Base-by-base conservation (phyloP, 352 stramenopile genomes). In the Globisporangium megalacanthum region DNA sequence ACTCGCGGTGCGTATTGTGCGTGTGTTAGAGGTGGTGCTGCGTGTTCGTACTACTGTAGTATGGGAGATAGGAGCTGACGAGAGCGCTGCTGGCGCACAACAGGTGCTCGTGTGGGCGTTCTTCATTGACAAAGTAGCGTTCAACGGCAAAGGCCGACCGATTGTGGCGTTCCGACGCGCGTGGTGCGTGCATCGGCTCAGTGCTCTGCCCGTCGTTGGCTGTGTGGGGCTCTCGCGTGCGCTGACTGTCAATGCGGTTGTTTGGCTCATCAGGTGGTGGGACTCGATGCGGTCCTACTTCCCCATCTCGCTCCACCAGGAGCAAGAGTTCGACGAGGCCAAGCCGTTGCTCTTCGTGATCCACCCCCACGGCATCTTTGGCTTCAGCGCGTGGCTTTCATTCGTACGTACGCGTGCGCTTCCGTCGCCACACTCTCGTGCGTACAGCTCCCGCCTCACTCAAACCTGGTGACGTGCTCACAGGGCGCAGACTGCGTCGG, bases 331-430 rank as follows among this genome's bases (percentile, higher is more conserved):
- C 20, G 70, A 77, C 58, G 36, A 66, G 2, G 36, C 17, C 8
- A 68, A 77, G 51, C 56, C 54, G 29, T 66, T 81, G 46, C 49
- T 83, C 20, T 82, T 86, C 47, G 65, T 72, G 39, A 68, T 77
- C 45, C 72, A 83, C 56, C 74, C 74, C 31, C 73, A 84, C 50
- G 74, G 76, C 49, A 68, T 86, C 61, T 63, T 82, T 35, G 76
- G 73, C 56, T 60, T 83, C 44, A 72, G 73, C 61, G 52, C 66
- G 19, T 81, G 71, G 71, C 62, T 81, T 15, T 62, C 69, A 48
- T 80, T 83, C 57, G 74, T 77, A 51, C 51, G 58, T 59, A 17
- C 47, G 53, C 4, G 46, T 56, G 37, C 10, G 35, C 35, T 13
- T 1, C 35, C 35, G 35, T 39, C 35, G 35, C 35, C 35, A 39